Base-by-base conservation (phyloP, 345 rosid species). In the Salix suchowensis region DNA sequence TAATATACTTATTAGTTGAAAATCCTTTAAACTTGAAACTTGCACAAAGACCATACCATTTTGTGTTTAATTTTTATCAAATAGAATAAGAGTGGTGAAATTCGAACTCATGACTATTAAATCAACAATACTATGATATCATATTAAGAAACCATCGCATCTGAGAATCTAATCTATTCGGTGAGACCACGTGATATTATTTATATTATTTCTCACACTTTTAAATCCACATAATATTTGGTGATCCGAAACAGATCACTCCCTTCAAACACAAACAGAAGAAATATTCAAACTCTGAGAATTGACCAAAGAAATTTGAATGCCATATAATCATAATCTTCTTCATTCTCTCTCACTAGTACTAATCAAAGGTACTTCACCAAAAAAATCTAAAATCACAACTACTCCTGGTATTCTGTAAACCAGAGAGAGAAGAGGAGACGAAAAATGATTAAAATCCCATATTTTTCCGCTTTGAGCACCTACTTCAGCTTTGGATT, bases 401-500 rank as follows among this genome's bases (percentile, higher is more conserved):
- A 7, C 44, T 0, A 40, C 46, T 6, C 60, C 23, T 52, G 6
- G n/a, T 19, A 21, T 21, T 6, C n/a, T 19, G n/a, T 7, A 54
- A 54, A 21, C 21, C 28, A 58, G 62, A n/a, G 28, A 58, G 62
- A 58, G 62, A 58, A 18, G n/a, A 14, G 19, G 23, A 52, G 21
- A 52, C 28, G 62, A 10, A 26, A 77, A n/a, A 91, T 92, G 97
- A 88, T 91, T 64, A 84, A 91, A 72, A 87, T 92, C 26, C 95
- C 97, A 16, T 92, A 91, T 74, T 76, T 92, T 19, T 89, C 95
- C 26, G 95, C 95, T 40, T 76, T 92, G 71, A 84, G 88, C 6
- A 92, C 97, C 15, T 89, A 91, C 83, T 91, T 91, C 80, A 91
- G 97, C 88, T 92, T 89, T 28, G 97, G 91, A 4, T 85, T 92